Base-by-base conservation (phyloP, 192 early-diverging fungal species). In the Umbelopsis sp. region DNA sequence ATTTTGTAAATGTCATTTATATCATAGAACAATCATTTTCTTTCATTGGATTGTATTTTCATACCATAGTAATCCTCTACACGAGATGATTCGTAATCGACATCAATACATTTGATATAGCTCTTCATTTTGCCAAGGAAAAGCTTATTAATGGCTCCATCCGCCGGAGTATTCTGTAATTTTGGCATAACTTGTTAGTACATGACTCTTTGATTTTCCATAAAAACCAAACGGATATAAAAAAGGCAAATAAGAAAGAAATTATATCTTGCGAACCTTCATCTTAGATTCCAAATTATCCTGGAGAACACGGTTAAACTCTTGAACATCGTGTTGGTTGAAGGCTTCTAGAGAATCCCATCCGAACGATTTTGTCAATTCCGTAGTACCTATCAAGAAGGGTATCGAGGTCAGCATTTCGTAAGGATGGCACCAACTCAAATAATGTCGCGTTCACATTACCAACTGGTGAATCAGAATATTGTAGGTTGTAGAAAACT, bases 321-420 rank as follows among this genome's bases (percentile, higher is more conserved):
- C 97, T 77, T 98, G 96, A n/a, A 98, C 93, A 81, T 99, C 98
- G 75, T 99, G 98, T 83, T 99, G 97, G 87, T 90, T 91, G 72
- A 98, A 99, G 24, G 94, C 90, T 41, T 98, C 98, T 41, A 91
- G 66, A 14, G 95, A 91, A 78, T 97, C 92, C 98, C 98, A 99
- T 29, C 98, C 98, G 89, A 99, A 99, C 0, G 95, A 96, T 78
- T 92, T 92, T 50, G 98, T 99, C 72, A 99, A 83, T 82, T 98
- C 98, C 3, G 87, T 95, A 2, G 98, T 99, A 34, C 88, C 71
- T 77, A 22, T 21, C 22, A 34, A 22, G 12, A 6, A 41, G 0
- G 38, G 38, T 20, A 9, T 22, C 21, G 75, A 47, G 12, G 11
- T 62, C 26, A 62, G 11, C 14, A 6, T 34, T 11, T 14, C 16